Percentiles rank a stretch among this genome's conserved stretches.
These are phyloP conservation scores for Beauveria pseudobassiana DNA, from an alignment of 2,329 filamentous ascomycete genomes.

Conservation along the genomic window DNA sequence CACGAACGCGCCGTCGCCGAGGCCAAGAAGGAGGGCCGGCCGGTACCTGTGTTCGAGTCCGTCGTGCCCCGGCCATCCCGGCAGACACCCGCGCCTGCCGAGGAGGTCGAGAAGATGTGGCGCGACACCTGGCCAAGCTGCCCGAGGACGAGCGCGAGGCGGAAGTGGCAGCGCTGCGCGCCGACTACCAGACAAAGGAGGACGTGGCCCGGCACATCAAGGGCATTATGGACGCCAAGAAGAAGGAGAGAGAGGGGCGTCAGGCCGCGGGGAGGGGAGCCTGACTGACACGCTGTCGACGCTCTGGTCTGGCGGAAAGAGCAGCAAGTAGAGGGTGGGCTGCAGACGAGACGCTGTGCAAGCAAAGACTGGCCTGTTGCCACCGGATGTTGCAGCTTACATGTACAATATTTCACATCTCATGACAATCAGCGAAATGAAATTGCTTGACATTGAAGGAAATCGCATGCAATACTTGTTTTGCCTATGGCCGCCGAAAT, in stretches of 20 bases:
- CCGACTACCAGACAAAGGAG: conserved; percentile 53
- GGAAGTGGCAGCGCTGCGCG: conserved; percentile 57
- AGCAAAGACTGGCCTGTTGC: background rate
- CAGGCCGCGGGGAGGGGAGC: conserved; percentile 24
- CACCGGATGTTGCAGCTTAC: background rate
- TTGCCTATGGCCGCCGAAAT: background rate
- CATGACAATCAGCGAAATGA: background rate
- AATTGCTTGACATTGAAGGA: background rate
- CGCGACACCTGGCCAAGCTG: conserved; percentile 51
- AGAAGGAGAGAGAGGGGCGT: conserved; percentile 45
- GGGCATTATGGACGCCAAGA: conserved; percentile 47
- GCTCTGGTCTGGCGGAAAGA: conserved; percentile 23
- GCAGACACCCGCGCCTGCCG: conserved; percentile 24
- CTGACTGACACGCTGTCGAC: conserved; percentile 23
- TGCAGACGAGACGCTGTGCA: background rate
- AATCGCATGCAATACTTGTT: background rate
- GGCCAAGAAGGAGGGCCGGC: conserved; percentile 55
- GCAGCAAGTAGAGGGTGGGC: conserved; percentile 9
- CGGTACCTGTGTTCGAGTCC: conserved; percentile 52
- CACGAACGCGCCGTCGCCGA: conserved; percentile 71
- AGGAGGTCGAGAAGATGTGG: conserved; percentile 43
- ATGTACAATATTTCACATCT: conserved; percentile 1
- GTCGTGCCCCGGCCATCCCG: conserved; percentile 35
- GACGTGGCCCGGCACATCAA: conserved; percentile 51
- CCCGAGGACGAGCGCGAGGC: conserved; percentile 49